Evolutionary conservation across 495 filamentous ascomycete genomes (phyloP).

Genomic region (Hypoxylon intermedium): DNA sequence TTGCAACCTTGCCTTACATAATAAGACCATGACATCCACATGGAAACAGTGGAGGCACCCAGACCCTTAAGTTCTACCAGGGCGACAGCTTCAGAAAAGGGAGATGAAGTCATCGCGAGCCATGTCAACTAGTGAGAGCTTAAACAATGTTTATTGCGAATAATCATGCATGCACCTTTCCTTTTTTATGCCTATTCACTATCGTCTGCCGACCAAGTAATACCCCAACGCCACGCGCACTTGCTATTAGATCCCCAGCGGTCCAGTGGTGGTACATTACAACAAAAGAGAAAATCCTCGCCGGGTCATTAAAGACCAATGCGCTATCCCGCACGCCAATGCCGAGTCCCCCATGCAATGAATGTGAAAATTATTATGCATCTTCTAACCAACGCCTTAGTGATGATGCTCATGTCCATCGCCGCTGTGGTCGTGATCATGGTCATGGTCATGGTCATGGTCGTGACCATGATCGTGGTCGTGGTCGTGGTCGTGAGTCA

Average conservation of each 20-base stretch:
- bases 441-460: slow-evolving; percentile 27
- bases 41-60: no score
- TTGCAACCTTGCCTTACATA: neutral
- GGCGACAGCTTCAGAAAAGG: no score
- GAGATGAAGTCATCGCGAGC: no score
- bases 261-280: neutral
- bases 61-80: no score
- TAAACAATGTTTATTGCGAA: no score
- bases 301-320: neutral
- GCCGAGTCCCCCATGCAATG: slow-evolving; percentile 10
- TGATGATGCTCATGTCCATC: neutral
- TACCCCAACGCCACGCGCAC: neutral
- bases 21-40: neutral
- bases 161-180: no score
- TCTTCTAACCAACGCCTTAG: neutral
- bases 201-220: no score
- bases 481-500: slow-evolving; percentile 25
- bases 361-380: slow-evolving; percentile 6
- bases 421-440: slow-evolving; percentile 1
- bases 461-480: slow-evolving; percentile 22
- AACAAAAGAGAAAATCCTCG: slow-evolving; percentile 14
- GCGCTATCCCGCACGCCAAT: neutral
- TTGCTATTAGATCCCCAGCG: slow-evolving; percentile 10
- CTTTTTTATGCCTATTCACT: no score
- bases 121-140: no score